Evolutionary conservation across 2,329 filamentous ascomycete species (phyloP), one percentile per base, ranked within the genome.

Genomic region (Colletotrichum costaricense): DNA sequence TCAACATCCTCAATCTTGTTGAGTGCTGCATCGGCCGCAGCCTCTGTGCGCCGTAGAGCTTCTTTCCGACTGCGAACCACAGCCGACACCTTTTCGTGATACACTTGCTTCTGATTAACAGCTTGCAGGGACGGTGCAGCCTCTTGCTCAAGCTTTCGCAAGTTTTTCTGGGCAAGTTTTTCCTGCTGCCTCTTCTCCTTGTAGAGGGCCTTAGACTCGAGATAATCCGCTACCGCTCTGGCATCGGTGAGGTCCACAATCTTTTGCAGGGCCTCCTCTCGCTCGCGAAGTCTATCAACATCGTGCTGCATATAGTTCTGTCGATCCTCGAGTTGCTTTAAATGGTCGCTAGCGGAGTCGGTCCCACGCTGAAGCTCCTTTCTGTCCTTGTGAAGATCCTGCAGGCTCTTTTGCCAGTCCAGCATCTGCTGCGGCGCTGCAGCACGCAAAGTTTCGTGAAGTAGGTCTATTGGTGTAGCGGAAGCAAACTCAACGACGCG

Each of bases 401-500:
- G 97, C 22, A 99, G 88, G 73, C 92, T 82, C 3, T 91, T 87
- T 80, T 98, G 95, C 91, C 92, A 94, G 26, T 90, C 83, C 5
- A 94, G 88, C 90, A 98, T 95, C 74, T 97, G 86, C 58, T 92
- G 88, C 0, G 94, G 92, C 0, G 95, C 97, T 7, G 95, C 95
- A 42, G 97, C 97, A 79, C 95, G 91, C 75, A 98, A 92, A 0
- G 97, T 99, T 78, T 97, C 94, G 72, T 92, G 88, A 1, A 99
- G 87, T 24, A 98, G 88, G 57, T 97, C 93, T 14, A 97, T 87
- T 0, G 96, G 93, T 9, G 91, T 93, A 76, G 97, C 90, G 5
- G 90, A 93, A 5, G 97, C 95, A 80, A 99, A 99, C 79, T 98
- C 95, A 28, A 95, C 94, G 1, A 99, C 97, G 77, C 95, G 93